Conservation (phyloP, 2,329 filamentous ascomycete species). For the Cladobotryum protrusum region DNA sequence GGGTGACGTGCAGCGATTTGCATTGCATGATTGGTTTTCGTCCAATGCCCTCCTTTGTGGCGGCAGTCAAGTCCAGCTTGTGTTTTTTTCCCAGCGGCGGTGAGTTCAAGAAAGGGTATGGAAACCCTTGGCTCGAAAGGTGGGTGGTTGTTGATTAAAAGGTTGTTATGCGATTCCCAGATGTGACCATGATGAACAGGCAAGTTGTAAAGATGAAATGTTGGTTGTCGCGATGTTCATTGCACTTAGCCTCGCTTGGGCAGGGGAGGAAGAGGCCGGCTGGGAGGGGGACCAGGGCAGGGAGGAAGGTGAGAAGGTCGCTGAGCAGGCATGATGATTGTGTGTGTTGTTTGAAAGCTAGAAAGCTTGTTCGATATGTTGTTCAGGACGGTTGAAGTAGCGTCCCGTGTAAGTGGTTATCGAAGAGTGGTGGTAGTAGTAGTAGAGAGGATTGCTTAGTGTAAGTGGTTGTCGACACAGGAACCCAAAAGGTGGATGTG, state of each 20-base stretch:
- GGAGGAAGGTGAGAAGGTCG: conserved; percentile 61
- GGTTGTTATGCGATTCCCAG: not conserved
- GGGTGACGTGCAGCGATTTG: conserved; percentile 11
- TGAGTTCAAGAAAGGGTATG: not conserved
- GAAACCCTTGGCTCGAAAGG: not conserved
- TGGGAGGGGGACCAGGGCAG: conserved; percentile 60
- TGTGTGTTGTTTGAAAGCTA: conserved; percentile 12
- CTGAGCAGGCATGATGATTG: conserved; percentile 47
- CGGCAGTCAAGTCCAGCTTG: not conserved
- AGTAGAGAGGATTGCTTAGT: no score
- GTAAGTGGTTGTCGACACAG: not conserved
- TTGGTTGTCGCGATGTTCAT: not conserved
- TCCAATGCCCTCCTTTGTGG: no score
- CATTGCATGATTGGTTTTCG: conserved; percentile 9
- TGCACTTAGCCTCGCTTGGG: conserved; percentile 50
- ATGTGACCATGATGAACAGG: not conserved
- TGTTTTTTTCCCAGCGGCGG: not conserved
- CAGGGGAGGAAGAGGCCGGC: conserved; percentile 58
- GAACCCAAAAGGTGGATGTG: not conserved
- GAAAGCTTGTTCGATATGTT: conserved; percentile 7
- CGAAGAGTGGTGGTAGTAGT: not conserved
- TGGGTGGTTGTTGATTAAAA: not conserved
- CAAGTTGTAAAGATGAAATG: not conserved
- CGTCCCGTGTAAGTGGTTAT: conserved; percentile 8
- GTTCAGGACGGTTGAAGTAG: conserved; percentile 7